These are phyloP conservation scores for Colletotrichum tofieldiae DNA, from an alignment of 2,329 filamentous ascomycete species.

Conservation along the genomic window DNA sequence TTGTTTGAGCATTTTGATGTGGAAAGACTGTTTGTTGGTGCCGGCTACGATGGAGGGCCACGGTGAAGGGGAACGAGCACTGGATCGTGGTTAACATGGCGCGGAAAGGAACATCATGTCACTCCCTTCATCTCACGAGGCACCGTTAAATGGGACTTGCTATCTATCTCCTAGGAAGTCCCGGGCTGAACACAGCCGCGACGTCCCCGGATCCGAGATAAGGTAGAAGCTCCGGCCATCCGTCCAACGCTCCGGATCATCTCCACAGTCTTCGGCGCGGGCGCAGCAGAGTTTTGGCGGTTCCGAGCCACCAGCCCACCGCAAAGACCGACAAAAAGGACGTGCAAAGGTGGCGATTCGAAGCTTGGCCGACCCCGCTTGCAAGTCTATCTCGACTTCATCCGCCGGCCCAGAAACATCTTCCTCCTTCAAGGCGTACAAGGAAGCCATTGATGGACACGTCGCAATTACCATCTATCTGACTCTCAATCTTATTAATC, in stretches of 20 bases:
- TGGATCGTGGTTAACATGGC: not conserved
- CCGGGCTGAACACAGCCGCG: not conserved
- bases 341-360: not conserved
- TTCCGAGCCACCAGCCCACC: not conserved
- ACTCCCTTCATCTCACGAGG: too few relatives aligned
- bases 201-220: not conserved
- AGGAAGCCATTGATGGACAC: not conserved
- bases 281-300: not conserved
- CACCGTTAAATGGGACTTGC: not conserved
- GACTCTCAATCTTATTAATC: accelerated
- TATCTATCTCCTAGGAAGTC: too few relatives aligned
- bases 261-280: not conserved
- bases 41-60: too few relatives aligned
- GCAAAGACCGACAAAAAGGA: not conserved
- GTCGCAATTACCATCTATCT: too few relatives aligned
- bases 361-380: slow-evolving; percentile 6
- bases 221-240: not conserved
- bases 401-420: not conserved
- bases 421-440: too few relatives aligned
- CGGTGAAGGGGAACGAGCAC: not conserved
- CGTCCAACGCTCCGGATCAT: not conserved
- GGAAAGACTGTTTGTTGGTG: not conserved
- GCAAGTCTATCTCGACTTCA: slow-evolving; percentile 25
- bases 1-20: not conserved
- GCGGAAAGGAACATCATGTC: not conserved